Conservation (phyloP, 768 basidiomycete species). For the Auriculariales sp. region DNA sequence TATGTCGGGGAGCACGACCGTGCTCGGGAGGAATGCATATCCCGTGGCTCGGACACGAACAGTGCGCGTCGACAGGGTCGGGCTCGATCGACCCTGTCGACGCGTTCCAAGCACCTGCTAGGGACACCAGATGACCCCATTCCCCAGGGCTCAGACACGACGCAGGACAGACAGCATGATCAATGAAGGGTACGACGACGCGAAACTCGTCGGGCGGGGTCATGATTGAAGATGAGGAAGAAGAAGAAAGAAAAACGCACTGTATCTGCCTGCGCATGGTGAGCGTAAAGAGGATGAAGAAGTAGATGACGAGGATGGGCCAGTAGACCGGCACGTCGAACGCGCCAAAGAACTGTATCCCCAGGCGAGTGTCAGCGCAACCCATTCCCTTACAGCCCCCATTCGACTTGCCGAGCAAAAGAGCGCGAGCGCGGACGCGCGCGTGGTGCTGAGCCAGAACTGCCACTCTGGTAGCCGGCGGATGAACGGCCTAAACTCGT, state of each 20-base stretch:
- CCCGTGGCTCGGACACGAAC: too few relatives aligned
- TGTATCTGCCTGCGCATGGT: slow-evolving; percentile 96
- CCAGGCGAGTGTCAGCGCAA: too few relatives aligned
- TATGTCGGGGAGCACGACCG: too few relatives aligned
- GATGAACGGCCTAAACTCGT: slow-evolving; percentile 96
- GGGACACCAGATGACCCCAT: too few relatives aligned
- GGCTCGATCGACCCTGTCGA: too few relatives aligned
- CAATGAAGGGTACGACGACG: too few relatives aligned
- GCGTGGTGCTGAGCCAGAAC: slow-evolving; percentile 88
- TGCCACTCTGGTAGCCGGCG: slow-evolving; percentile 92
- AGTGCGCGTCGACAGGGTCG: too few relatives aligned
- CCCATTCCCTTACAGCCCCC: too few relatives aligned
- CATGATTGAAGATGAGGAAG: slow-evolving; percentile 1
- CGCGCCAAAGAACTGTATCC: slow-evolving; percentile 60
- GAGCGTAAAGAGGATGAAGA: slow-evolving; percentile 84
- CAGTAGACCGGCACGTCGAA: slow-evolving; percentile 98
- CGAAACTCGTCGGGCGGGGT: background rate
- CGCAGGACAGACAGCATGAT: background rate
- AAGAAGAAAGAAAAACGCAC: slow-evolving; percentile 31
- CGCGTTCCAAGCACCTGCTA: too few relatives aligned
- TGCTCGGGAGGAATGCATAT: too few relatives aligned
- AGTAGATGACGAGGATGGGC: slow-evolving; percentile 97
- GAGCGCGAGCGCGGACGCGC: slow-evolving; percentile 71
- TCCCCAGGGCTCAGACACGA: background rate
- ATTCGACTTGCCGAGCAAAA: too few relatives aligned